phyloP scores from a whole-genome alignment of 176 grass and related monocot genomes.

The Triticum dicoccoides region DNA sequence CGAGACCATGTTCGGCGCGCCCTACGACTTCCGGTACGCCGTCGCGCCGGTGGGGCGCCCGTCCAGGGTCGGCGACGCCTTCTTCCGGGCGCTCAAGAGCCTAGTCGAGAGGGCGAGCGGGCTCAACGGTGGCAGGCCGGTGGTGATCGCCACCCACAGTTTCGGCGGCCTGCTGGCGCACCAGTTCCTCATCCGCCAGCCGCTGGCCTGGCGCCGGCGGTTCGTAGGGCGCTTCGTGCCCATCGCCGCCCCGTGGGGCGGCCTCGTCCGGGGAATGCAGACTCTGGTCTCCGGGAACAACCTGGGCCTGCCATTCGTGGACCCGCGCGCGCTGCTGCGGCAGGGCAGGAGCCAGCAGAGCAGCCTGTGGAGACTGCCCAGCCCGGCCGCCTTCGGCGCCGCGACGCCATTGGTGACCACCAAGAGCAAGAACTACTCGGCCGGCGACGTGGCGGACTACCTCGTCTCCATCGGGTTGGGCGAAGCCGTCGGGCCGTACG shows the following conservation, averaged over 20 bases:
- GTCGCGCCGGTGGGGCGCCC: slow-evolving; percentile 26
- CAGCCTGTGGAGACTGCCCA: slow-evolving; percentile 45
- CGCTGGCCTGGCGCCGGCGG: slow-evolving; percentile 13
- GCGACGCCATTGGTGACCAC: slow-evolving; percentile 13
- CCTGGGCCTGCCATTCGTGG: slow-evolving; percentile 40
- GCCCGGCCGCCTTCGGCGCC: not conserved
- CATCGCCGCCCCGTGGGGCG: slow-evolving; percentile 50
- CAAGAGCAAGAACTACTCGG: slow-evolving; percentile 32
- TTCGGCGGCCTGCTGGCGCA: slow-evolving; percentile 42
- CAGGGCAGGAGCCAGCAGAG: slow-evolving; percentile 28
- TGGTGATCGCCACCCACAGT: slow-evolving; percentile 52
- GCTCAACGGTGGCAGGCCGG: slow-evolving; percentile 19
- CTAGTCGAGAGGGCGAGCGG: slow-evolving; percentile 38
- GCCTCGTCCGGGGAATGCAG: slow-evolving; percentile 30
- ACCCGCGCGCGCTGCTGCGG: slow-evolving; percentile 23
- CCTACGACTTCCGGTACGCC: slow-evolving; percentile 63
- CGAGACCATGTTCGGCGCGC: slow-evolving; percentile 57
- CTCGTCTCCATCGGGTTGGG: slow-evolving; percentile 35
- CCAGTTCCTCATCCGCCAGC: slow-evolving; percentile 36
- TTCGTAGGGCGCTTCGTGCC: slow-evolving; percentile 40
- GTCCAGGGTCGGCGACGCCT: slow-evolving; percentile 24
- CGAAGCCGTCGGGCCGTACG: slow-evolving; percentile 30
- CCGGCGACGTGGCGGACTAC: slow-evolving; percentile 21
- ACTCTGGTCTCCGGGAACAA: slow-evolving; percentile 28
- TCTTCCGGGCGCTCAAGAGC: slow-evolving; percentile 15